Conservation (phyloP, 768 basidiomycete species). For the Naematelia aurantialba region DNA sequence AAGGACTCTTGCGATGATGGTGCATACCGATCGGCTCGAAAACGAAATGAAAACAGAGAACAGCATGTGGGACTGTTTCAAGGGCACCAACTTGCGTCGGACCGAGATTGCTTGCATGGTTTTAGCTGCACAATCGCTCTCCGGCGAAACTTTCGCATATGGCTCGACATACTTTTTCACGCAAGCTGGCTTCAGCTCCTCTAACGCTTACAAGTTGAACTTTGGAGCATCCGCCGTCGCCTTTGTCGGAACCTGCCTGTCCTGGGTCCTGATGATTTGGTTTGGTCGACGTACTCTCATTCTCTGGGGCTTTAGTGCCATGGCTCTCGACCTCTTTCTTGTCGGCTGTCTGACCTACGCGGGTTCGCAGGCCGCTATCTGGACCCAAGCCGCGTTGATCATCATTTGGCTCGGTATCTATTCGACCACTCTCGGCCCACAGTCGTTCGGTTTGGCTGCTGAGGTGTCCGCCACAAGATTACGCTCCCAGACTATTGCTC, state of each 20-base stretch:
- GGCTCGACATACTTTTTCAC: conserved; percentile 24
- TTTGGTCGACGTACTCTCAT: conserved; percentile 10
- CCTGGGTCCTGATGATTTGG: conserved; percentile 9
- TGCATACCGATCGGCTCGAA: conserved; percentile 6
- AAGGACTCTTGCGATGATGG: conserved; percentile 9
- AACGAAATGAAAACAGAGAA: conserved; percentile 2
- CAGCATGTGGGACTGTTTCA: conserved; percentile 24
- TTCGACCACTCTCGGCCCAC: conserved; percentile 1
- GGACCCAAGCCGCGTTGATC: conserved; percentile 9
- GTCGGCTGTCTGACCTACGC: conserved; percentile 3
- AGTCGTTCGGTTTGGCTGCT: conserved; percentile 4
- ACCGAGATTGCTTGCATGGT: conserved; percentile 24
- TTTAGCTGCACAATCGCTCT: conserved; percentile 3
- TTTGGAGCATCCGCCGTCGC: conserved; percentile 7
- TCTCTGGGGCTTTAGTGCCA: conserved; percentile 8
- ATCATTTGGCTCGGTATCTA: conserved; percentile 5
- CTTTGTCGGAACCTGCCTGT: conserved; percentile 4
- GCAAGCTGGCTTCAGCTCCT: conserved; percentile 9
- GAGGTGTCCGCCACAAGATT: conserved; percentile 7
- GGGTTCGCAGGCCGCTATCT: background rate
- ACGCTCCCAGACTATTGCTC: conserved; percentile 4
- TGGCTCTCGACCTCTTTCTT: conserved; percentile 7
- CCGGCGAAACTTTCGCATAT: conserved; percentile 4
- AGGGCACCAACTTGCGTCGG: conserved; percentile 28
- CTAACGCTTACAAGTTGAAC: conserved; percentile 7